These are phyloP conservation scores for Daedaleopsis sinensis DNA, from an alignment of 768 basidiomycete genomes.

Conservation along the genomic window DNA sequence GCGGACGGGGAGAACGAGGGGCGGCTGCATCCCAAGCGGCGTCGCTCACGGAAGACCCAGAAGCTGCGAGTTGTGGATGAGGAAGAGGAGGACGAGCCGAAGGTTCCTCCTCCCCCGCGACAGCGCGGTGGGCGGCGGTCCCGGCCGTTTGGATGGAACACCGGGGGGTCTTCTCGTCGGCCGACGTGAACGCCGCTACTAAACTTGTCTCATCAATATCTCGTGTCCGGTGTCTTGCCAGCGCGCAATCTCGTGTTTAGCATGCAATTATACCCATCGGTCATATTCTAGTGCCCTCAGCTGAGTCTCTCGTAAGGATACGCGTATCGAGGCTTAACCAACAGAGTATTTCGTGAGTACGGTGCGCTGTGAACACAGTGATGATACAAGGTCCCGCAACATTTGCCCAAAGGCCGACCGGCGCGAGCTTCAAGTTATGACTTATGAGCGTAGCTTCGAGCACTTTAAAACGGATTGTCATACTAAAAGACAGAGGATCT, in stretches of 20 bases:
- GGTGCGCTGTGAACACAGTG: too few relatives aligned
- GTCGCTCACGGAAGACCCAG: neutral
- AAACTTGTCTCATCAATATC: too few relatives aligned
- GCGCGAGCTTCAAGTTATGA: too few relatives aligned
- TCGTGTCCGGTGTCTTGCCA: neutral
- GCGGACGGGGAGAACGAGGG: neutral
- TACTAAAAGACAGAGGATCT: neutral
- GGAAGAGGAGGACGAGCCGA: neutral
- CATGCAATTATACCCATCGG: too few relatives aligned
- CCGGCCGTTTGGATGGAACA: neutral
- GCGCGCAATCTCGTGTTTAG: too few relatives aligned
- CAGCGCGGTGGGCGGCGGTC: neutral
- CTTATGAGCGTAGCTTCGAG: too few relatives aligned
- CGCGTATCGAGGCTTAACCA: too few relatives aligned
- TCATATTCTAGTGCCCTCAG: too few relatives aligned
- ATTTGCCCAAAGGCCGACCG: too few relatives aligned
- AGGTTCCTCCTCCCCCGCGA: neutral
- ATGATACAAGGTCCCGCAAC: too few relatives aligned
- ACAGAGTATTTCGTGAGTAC: too few relatives aligned
- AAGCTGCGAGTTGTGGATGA: neutral
- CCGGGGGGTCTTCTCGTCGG: neutral
- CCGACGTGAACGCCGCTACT: neutral
- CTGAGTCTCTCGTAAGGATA: too few relatives aligned
- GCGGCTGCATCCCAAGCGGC: neutral
- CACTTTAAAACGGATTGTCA: neutral